Evolutionary conservation across 768 basidiomycete genomes (phyloP).

Genomic region (Collybia mongolica): DNA sequence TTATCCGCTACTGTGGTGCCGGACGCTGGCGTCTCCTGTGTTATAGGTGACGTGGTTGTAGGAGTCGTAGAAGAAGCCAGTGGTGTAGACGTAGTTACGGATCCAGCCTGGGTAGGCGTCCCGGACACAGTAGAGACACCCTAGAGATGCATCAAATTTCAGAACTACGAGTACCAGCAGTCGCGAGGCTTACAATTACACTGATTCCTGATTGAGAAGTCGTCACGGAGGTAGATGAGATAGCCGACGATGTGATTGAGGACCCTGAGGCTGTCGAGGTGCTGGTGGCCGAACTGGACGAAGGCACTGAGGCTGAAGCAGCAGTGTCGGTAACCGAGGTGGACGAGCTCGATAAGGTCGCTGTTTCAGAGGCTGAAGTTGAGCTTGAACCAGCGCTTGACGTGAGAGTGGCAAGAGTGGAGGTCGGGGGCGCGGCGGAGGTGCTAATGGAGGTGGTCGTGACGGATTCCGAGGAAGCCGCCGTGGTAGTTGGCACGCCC

Average conservation of each 20-base stretch:
- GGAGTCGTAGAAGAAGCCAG: conserved; percentile 10
- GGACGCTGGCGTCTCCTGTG: conserved; percentile 3
- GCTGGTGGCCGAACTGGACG: background rate
- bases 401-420: conserved; percentile 8
- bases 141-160: conserved; percentile 4
- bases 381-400: conserved; percentile 1
- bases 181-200: conserved; percentile 11
- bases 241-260: conserved; percentile 4
- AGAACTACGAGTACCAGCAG: background rate
- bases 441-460: conserved; percentile 7
- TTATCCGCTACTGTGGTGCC: conserved; percentile 11
- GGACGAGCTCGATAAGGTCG: too few relatives aligned
- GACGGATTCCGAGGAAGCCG: conserved; percentile 11
- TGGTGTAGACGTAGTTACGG: conserved; percentile 11
- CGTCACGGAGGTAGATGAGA: conserved; percentile 13
- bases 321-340: background rate
- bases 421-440: conserved; percentile 13
- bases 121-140: conserved; percentile 16
- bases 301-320: background rate
- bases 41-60: conserved; percentile 2
- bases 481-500: conserved; percentile 17
- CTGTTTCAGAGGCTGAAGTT: conserved; percentile 4
- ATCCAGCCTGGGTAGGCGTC: conserved; percentile 9
- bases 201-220: conserved; percentile 10
- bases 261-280: background rate